Evolutionary conservation across 1,284 basidiomycete species (phyloP), one percentile per base, ranked within the genome.

Genomic region (Sporisorium graminicola): DNA sequence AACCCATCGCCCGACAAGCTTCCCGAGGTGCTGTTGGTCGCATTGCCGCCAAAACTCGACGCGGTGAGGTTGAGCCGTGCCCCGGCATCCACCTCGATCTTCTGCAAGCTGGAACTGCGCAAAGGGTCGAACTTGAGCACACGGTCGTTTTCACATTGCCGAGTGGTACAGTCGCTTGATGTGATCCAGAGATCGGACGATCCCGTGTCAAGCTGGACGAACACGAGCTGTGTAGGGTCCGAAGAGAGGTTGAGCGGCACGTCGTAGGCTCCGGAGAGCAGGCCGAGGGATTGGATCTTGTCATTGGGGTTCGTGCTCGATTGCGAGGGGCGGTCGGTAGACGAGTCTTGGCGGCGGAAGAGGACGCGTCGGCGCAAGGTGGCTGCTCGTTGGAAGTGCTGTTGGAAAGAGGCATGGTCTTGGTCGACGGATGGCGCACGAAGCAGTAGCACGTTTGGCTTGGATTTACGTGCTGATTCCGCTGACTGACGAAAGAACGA

Each of bases 181-280:
- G 77, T 60, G 58, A 79, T 37, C 77, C 77, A 79, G 6, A 79
- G 65, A 26, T 79, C 77, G n/a, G 68, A 49, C 1, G 77, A 79
- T 0, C 74, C 77, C 1, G 77, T 79, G 51, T 79, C 77, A 33
- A 79, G 66, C 58, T 79, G 70, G 14, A 79, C 77, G 58, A 77
- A 77, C 2, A 74, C 64, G 5, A 65, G 56, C 40, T 79, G 77
- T 3, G 68, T 24, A 5, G 72, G 58, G 22, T 61, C 20, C 9
- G 77, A 69, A 12, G 69, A 68, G 20, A 79, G 35, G 37, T 77
- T 77, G 46, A 79, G 60, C 8, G 77, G 59, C 2, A 60, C 33
- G 20, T 74, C 44, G 62, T 79, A 79, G 18, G 77, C 74, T 35
- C 64, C 59, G 22, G 58, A 60, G 0, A 72, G 58, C 14, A 42